Evolutionary conservation across 352 stramenopile genomes (phyloP).

Genomic region (Lagenidium giganteum): DNA sequence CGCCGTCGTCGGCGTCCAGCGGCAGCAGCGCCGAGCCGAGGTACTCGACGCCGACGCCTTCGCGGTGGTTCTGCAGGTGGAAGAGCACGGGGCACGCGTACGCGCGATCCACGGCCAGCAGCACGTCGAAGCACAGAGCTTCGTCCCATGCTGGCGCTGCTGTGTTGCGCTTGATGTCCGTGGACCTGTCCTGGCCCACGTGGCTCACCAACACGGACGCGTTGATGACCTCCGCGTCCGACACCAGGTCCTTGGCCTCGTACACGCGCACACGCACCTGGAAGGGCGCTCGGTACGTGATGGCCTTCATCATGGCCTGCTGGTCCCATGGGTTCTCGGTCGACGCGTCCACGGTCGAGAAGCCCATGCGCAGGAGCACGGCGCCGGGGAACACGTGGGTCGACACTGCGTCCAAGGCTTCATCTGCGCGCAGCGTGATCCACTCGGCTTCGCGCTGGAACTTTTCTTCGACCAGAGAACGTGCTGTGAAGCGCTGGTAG

Average conservation of each 20-base stretch:
- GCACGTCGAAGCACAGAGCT: slow-evolving; percentile 25
- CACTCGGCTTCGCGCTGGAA: slow-evolving; percentile 48
- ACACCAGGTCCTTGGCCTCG: slow-evolving; percentile 24
- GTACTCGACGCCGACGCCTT: slow-evolving; percentile 35
- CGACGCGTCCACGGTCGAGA: slow-evolving; percentile 48
- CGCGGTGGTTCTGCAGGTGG: slow-evolving; percentile 42
- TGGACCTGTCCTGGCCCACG: slow-evolving; percentile 42
- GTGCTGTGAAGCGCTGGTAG: slow-evolving; percentile 67
- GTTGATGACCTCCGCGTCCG: slow-evolving; percentile 35
- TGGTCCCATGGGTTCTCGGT: slow-evolving; percentile 49
- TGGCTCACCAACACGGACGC: slow-evolving; percentile 61
- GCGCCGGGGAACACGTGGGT: slow-evolving; percentile 64
- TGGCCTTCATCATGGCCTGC: slow-evolving; percentile 44
- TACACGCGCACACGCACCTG: slow-evolving; percentile 72
- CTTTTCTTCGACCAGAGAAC: slow-evolving; percentile 38
- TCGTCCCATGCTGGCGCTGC: too few species aligned
- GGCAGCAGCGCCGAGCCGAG: slow-evolving; percentile 23
- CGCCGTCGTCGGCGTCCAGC: slow-evolving; percentile 13
- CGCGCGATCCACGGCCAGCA: slow-evolving; percentile 35
- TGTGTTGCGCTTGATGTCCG: slow-evolving; percentile 17
- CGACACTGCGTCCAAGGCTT: slow-evolving; percentile 41
- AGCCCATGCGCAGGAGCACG: slow-evolving; percentile 62
- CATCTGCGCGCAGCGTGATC: slow-evolving; percentile 59
- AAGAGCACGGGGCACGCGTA: slow-evolving; percentile 58
- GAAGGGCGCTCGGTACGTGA: slow-evolving; percentile 60